Conservation (phyloP, 2,329 filamentous ascomycete species). For the Phyllosticta citrichinensis region DNA sequence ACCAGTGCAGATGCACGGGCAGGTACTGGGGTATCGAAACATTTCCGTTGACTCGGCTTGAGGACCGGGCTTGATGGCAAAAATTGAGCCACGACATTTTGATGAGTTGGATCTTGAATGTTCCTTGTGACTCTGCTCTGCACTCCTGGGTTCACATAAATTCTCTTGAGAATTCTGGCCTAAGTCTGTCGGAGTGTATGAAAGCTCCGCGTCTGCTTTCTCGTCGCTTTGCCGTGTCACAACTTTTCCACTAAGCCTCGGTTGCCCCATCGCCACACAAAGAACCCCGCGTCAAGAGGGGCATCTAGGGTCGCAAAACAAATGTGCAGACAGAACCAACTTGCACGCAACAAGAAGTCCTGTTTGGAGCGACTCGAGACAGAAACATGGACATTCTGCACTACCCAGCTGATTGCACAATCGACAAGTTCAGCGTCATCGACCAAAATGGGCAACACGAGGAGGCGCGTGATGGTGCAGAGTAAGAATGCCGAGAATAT, state of each 20-base stretch:
- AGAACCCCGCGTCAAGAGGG: not conserved
- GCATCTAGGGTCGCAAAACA: not conserved
- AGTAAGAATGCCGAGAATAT: not conserved
- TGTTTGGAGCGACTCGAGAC: not conserved
- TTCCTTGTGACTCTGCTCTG: no score
- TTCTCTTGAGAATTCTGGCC: no score
- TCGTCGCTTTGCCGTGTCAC: not conserved
- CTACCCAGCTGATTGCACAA: not conserved
- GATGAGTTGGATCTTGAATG: no score
- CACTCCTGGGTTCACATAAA: no score
- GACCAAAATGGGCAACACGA: not conserved
- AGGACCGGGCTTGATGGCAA: no score
- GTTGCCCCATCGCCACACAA: not conserved
- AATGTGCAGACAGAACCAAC: not conserved
- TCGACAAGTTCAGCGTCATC: not conserved
- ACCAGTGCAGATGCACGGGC: no score
- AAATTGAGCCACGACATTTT: no score
- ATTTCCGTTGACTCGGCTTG: no score
- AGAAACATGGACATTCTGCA: not conserved
- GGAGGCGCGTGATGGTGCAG: not conserved
- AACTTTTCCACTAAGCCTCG: not conserved
- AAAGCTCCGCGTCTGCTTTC: no score
- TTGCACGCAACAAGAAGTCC: not conserved
- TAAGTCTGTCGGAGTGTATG: no score
- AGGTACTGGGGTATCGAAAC: no score